phyloP scores from a whole-genome alignment of 345 rosid species.

The Combretum micranthum region DNA sequence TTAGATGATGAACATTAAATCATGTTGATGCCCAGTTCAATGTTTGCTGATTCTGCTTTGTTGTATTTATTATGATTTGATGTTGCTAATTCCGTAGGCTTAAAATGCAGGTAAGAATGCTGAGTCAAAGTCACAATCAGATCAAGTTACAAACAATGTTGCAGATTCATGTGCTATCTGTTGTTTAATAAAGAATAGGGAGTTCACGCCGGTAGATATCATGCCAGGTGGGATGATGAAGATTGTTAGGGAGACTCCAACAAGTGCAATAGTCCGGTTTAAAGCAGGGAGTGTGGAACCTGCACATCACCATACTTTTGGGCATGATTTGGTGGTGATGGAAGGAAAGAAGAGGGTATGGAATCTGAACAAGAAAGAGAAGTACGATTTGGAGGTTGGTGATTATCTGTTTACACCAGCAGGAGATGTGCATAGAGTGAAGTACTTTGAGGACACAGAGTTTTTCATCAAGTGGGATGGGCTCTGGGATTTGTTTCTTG shows the following conservation, averaged over 20 bases:
- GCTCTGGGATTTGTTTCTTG: slow-evolving; percentile 73
- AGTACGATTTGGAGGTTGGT: slow-evolving; percentile 49
- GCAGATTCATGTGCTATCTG: slow-evolving; percentile 44
- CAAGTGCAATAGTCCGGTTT: slow-evolving; percentile 73
- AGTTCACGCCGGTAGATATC: slow-evolving; percentile 48
- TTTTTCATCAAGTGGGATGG: slow-evolving; percentile 97
- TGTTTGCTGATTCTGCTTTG: too few species aligned
- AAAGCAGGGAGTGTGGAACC: slow-evolving; percentile 84
- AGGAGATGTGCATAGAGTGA: slow-evolving; percentile 79
- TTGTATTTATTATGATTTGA: too few species aligned
- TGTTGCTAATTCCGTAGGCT: too few species aligned
- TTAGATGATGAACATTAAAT: too few species aligned
- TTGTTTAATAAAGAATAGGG: slow-evolving; percentile 52
- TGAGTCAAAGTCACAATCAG: neutral
- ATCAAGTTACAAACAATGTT: neutral
- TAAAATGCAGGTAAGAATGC: too few species aligned
- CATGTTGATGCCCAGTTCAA: too few species aligned
- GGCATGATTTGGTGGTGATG: slow-evolving; percentile 66
- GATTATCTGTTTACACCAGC: slow-evolving; percentile 81
- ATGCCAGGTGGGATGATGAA: slow-evolving; percentile 91
- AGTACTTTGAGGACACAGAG: slow-evolving; percentile 86
- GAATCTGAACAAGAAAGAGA: slow-evolving; percentile 66
- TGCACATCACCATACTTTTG: slow-evolving; percentile 87
- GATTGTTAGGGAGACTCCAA: slow-evolving; percentile 79
- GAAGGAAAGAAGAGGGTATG: slow-evolving; percentile 67